A percentile compares a stretch with the other conserved stretches of the same genome.
Evolutionary conservation across 345 rosid genomes (phyloP).

Genomic region (Microthlaspi erraticum): DNA sequence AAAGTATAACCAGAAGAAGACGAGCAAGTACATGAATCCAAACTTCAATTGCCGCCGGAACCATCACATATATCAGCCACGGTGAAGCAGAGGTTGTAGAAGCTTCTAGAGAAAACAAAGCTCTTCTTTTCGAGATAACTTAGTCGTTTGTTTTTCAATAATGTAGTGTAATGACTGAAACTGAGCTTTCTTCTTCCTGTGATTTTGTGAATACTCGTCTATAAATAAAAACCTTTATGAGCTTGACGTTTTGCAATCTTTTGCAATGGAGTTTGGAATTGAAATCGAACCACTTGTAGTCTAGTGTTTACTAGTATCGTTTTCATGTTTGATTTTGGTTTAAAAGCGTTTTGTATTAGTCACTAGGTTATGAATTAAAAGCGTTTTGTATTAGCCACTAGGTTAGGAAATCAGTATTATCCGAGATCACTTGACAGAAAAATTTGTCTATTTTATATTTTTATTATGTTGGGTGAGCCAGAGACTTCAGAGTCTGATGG

Average conservation of each 20-base stretch:
- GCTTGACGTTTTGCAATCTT: not conserved
- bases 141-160: not conserved
- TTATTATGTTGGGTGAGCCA: too few species aligned
- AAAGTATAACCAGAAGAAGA: constrained; percentile 34
- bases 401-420: too few species aligned
- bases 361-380: not conserved
- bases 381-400: too few species aligned
- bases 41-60: constrained; percentile 39
- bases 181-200: not conserved
- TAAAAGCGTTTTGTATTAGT: not conserved
- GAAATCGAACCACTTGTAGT: too few species aligned
- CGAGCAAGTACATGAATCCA: not conserved
- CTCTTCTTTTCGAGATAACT: not conserved
- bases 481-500: too few species aligned
- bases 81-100: not conserved
- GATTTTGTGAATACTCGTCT: not conserved
- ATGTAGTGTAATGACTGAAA: not conserved
- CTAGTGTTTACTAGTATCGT: not conserved
- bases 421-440: too few species aligned
- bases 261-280: not conserved
- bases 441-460: too few species aligned
- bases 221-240: not conserved
- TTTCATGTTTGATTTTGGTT: not conserved
- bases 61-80: constrained; percentile 44
- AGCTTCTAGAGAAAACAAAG: constrained; percentile 8